phyloP scores from a whole-genome alignment of 2,329 filamentous ascomycete genomes.

The Curvularia verruculosa region DNA sequence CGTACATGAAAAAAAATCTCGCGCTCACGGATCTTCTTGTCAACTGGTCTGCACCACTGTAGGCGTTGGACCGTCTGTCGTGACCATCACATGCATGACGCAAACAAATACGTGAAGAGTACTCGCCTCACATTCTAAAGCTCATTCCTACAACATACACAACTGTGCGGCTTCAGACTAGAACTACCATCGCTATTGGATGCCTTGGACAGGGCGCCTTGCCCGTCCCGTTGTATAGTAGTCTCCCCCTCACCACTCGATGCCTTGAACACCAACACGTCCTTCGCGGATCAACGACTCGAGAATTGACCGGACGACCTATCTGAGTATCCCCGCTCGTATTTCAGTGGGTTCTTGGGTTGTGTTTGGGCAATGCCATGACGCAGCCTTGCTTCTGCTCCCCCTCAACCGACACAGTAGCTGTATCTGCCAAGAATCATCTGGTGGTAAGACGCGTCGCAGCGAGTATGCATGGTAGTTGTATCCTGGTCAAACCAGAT shows the following conservation, averaged over 20 bases:
- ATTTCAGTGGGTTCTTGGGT: not conserved
- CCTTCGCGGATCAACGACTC: constrained; percentile 13
- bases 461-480: constrained; percentile 8
- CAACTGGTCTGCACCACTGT: not conserved
- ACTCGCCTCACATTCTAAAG: not conserved
- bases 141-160: not conserved
- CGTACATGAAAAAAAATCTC: not conserved
- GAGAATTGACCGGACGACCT: not conserved
- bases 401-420: constrained; percentile 7
- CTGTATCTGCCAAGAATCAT: constrained; percentile 3
- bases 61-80: not conserved
- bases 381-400: constrained; percentile 1
- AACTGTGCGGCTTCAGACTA: not conserved
- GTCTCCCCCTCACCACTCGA: constrained; percentile 8
- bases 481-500: constrained; percentile 8
- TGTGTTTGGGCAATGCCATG: not conserved
- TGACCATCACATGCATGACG: constrained; percentile 5
- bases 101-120: not conserved
- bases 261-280: constrained; percentile 22
- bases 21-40: not conserved
- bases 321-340: not conserved
- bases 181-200: constrained; percentile 13
- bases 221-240: constrained; percentile 2
- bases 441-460: constrained; percentile 5
- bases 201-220: constrained; percentile 2